Evolutionary conservation across 2,329 filamentous ascomycete species (phyloP).

Genomic region (Pseudocercospora fijiensis): DNA sequence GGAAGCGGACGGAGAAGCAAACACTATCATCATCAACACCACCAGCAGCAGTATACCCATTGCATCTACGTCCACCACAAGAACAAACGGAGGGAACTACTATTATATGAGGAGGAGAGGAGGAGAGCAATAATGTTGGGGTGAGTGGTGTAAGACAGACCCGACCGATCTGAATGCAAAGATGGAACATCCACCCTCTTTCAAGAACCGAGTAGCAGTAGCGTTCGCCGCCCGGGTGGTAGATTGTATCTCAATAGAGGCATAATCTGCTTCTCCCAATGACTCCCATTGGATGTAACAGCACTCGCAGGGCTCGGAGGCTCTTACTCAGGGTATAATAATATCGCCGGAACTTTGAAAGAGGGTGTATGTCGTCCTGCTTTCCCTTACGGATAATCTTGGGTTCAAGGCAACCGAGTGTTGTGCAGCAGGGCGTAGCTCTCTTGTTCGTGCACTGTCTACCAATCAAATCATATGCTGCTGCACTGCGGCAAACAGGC

Average conservation of each 20-base stretch:
- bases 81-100: background rate
- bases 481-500: background rate
- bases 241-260: no score
- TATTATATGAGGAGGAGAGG: background rate
- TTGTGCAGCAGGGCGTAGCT: background rate
- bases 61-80: background rate
- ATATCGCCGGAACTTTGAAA: no score
- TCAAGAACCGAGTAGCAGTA: no score
- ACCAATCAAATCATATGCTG: constrained; percentile 1
- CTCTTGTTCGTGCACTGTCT: background rate
- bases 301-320: no score
- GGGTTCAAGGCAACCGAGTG: background rate
- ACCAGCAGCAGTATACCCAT: background rate
- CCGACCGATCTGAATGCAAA: background rate
- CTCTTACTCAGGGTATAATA: no score
- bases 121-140: background rate
- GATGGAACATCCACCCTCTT: no score
- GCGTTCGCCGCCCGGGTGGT: no score
- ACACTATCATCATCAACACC: background rate
- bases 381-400: background rate
- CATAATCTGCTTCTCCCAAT: no score
- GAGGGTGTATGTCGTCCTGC: background rate
- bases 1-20: background rate
- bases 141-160: background rate
- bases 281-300: no score